These are phyloP conservation scores for Geranium rotundifolium DNA, from an alignment of 345 rosid genomes.

Conservation along the genomic window DNA sequence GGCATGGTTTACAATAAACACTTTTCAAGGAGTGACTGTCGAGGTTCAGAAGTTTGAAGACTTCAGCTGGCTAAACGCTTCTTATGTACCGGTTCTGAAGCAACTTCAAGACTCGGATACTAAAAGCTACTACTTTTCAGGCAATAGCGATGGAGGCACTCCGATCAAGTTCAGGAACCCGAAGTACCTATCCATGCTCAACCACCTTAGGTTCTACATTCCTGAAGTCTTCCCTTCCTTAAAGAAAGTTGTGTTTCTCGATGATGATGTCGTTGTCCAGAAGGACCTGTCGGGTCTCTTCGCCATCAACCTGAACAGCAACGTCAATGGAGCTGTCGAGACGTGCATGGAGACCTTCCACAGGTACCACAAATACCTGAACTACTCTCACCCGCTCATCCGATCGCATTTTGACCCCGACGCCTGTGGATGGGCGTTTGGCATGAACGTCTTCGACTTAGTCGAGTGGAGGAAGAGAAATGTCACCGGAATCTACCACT, in stretches of 20 bases:
- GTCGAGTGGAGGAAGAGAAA: conserved; percentile 83
- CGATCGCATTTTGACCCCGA: conserved; percentile 87
- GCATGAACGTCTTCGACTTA: conserved; percentile 84
- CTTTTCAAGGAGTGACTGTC: conserved; percentile 58
- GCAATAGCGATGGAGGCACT: conserved; percentile 53
- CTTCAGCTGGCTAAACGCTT: conserved; percentile 82
- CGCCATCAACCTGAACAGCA: conserved; percentile 55
- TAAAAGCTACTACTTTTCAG: conserved; percentile 83
- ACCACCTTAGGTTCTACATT: conserved; percentile 80
- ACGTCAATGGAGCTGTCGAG: conserved; percentile 95
- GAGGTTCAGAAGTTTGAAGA: conserved; percentile 88
- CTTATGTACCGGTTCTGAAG: conserved; percentile 88
- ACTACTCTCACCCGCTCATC: conserved; percentile 82
- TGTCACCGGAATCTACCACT: conserved; percentile 83
- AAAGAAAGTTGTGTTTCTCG: conserved; percentile 77
- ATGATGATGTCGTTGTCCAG: conserved; percentile 79
- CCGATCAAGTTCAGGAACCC: conserved; percentile 93
- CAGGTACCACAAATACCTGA: conserved; percentile 72
- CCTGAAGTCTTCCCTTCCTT: conserved; percentile 82
- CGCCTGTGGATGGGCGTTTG: conserved; percentile 97
- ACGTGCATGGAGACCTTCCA: conserved; percentile 97
- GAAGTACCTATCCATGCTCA: conserved; percentile 82
- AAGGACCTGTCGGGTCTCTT: conserved; percentile 62
- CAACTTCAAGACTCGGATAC: conserved; percentile 92
- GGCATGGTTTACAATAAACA: conserved; percentile 70